A percentile compares a stretch with the other conserved stretches of the same genome.
Conservation (phyloP, 352 stramenopile genomes). For the Globisporangium cederbergense region DNA sequence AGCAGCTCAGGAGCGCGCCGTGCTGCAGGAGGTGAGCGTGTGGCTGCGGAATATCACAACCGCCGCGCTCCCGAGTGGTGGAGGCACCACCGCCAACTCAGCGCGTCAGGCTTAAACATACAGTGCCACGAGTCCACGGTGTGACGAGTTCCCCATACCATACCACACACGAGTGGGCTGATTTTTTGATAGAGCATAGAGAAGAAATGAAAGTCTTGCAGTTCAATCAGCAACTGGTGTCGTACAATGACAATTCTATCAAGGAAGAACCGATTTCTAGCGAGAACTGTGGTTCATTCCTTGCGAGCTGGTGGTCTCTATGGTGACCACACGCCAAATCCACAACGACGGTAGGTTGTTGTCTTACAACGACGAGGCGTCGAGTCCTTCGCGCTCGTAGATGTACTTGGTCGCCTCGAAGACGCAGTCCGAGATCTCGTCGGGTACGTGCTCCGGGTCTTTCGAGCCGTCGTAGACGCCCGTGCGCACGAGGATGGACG, state of each 20-base stretch:
- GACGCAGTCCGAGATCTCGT: slow-evolving; percentile 60
- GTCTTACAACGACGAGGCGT: slow-evolving; percentile 35
- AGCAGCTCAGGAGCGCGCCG: slow-evolving; percentile 64
- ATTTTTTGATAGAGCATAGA: slow-evolving; percentile 10
- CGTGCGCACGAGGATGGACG: slow-evolving; percentile 83
- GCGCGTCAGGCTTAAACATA: slow-evolving; percentile 3
- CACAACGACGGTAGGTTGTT: background rate
- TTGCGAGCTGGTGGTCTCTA: background rate
- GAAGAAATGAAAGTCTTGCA: background rate
- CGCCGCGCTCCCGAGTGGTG: slow-evolving; percentile 1
- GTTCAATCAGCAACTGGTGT: background rate
- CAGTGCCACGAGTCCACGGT: background rate
- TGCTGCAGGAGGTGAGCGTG: slow-evolving; percentile 78
- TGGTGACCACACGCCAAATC: background rate
- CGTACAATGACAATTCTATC: background rate
- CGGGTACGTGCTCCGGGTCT: slow-evolving; percentile 57
- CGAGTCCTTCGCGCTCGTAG: slow-evolving; percentile 54
- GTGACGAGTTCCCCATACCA: background rate
- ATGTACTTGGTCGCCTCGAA: slow-evolving; percentile 79
- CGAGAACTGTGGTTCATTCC: background rate
- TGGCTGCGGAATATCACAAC: slow-evolving; percentile 62
- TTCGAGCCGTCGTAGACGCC: slow-evolving; percentile 76
- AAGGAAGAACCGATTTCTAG: background rate
- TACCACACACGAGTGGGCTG: background rate
- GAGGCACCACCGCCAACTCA: background rate